Percentiles rank a stretch among this genome's conserved stretches.
Evolutionary conservation across 345 rosid genomes (phyloP).

Genomic region (Rhizophora apiculata): DNA sequence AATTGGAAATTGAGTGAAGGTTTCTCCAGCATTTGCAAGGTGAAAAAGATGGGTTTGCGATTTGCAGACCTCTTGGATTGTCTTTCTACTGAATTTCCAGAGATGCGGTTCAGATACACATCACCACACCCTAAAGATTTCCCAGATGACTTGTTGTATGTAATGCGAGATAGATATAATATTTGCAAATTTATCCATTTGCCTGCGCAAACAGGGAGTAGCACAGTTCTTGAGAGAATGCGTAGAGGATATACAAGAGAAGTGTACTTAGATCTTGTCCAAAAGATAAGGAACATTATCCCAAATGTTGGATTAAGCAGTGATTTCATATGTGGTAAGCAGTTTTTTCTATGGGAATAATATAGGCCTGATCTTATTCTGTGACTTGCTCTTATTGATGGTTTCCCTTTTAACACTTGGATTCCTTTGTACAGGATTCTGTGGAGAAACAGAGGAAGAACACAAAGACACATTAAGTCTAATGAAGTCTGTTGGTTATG

Average conservation of each 20-base stretch:
- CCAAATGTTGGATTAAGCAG: constrained; percentile 87
- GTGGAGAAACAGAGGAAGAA: constrained; percentile 93
- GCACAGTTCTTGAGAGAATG: constrained; percentile 74
- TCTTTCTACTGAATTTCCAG: constrained; percentile 85
- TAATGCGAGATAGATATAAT: constrained; percentile 78
- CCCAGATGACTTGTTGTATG: constrained; percentile 70
- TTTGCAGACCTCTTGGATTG: constrained; percentile 86
- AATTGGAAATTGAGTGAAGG: constrained; percentile 82
- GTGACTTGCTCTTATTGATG: neutral
- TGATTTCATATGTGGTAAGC: constrained; percentile 83
- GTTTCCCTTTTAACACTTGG: neutral
- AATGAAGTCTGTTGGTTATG: constrained; percentile 65
- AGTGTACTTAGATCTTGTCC: constrained; percentile 84
- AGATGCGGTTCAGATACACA: constrained; percentile 92
- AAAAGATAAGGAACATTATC: constrained; percentile 65
- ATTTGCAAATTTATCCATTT: constrained; percentile 79
- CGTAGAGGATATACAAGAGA: constrained; percentile 86
- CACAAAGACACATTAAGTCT: constrained; percentile 73
- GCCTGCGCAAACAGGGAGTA: constrained; percentile 92
- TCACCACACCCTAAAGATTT: constrained; percentile 97
- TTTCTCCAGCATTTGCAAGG: constrained; percentile 78
- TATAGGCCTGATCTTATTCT: neutral
- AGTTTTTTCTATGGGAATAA: constrained; percentile 6
- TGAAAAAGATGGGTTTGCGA: constrained; percentile 69
- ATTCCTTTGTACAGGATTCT: constrained; percentile 55